A percentile compares a stretch with the other conserved stretches of the same genome.
Evolutionary conservation across 2,329 filamentous ascomycete genomes (phyloP).

Genomic region (Xylaria digitata): DNA sequence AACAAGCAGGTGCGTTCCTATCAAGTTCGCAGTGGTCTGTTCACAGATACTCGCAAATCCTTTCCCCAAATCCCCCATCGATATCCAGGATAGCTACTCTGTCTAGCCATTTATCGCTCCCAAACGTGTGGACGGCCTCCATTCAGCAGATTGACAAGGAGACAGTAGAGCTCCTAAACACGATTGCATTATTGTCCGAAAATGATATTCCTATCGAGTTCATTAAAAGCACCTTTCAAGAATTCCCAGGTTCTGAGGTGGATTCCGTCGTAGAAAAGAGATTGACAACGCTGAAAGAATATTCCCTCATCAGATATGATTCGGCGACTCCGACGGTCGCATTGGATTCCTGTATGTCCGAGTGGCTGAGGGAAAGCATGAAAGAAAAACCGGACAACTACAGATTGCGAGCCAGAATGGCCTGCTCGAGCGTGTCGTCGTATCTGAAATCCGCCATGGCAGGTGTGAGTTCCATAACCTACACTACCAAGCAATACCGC

Average conservation of each 20-base stretch:
- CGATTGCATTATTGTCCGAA: not conserved
- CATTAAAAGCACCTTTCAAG: not conserved
- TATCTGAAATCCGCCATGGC: not conserved
- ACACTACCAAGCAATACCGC: constrained; percentile 11
- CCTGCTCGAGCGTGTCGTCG: not conserved
- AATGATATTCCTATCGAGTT: not conserved
- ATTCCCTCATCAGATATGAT: not conserved
- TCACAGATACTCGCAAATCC: not conserved
- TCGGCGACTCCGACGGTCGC: not conserved
- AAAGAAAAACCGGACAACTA: not conserved
- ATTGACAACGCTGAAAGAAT: not conserved
- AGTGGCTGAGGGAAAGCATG: not conserved
- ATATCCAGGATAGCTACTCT: not conserved
- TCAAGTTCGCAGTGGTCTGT: not conserved
- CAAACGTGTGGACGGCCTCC: not conserved
- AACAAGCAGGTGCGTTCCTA: not conserved
- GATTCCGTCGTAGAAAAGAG: not conserved
- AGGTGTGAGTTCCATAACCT: not conserved
- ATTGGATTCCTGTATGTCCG: not conserved
- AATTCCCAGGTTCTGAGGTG: not conserved
- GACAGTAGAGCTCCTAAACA: not conserved
- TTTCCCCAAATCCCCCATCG: not conserved
- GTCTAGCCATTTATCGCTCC: not conserved
- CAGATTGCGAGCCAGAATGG: not conserved
- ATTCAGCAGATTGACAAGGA: not conserved